phyloP scores from a whole-genome alignment of 1,284 basidiomycete genomes.

The Fomitopsis betulina region DNA sequence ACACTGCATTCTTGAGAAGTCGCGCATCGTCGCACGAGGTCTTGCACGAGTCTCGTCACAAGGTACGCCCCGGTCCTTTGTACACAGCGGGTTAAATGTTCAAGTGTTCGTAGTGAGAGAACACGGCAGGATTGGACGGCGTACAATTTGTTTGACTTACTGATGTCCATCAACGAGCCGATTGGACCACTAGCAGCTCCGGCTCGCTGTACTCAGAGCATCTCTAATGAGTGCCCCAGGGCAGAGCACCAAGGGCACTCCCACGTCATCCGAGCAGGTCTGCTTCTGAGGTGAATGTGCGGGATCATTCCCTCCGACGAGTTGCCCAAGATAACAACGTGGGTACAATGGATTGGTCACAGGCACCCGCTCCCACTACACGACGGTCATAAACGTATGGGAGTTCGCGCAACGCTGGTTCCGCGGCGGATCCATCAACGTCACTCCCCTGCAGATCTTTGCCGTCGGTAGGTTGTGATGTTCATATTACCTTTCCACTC shows the following conservation, averaged over 20 bases:
- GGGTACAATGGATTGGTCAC: neutral
- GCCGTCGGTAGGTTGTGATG: too few species aligned
- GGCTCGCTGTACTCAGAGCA: too few species aligned
- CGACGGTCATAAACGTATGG: neutral
- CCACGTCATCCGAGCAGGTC: neutral
- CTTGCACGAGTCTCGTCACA: neutral
- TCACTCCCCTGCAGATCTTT: too few species aligned
- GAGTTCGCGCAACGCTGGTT: neutral
- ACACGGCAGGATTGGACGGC: too few species aligned
- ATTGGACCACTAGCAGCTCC: neutral
- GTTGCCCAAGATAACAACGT: neutral
- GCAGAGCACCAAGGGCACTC: neutral
- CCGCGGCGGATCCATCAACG: neutral
- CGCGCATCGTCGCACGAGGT: neutral
- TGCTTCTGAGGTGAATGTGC: neutral
- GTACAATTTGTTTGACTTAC: too few species aligned
- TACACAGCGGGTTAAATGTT: neutral
- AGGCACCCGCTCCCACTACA: neutral
- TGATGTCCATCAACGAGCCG: neutral
- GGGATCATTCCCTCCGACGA: neutral
- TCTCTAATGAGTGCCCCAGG: neutral
- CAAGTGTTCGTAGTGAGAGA: neutral
- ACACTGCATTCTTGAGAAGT: neutral
- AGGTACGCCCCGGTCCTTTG: neutral
- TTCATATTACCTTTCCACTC: neutral